phyloP scores from a whole-genome alignment of 2,329 filamentous ascomycete species.

The Coleophoma cylindrospora region DNA sequence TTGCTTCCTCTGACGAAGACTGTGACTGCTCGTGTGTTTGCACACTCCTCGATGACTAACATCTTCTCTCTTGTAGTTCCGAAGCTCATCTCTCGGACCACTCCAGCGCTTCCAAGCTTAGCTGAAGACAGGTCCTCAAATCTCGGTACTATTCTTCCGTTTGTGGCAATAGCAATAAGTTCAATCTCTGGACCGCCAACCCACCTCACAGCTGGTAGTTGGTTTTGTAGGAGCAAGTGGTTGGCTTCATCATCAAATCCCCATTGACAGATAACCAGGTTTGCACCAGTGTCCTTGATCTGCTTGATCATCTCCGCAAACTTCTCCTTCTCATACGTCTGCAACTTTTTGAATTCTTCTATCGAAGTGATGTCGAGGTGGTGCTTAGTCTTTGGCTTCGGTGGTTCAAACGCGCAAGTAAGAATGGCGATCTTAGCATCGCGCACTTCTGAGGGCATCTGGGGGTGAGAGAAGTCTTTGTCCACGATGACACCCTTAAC shows the following conservation, averaged over 20 bases:
- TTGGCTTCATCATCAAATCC: slow-evolving; percentile 99
- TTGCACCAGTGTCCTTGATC: slow-evolving; percentile 95
- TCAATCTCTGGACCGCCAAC: slow-evolving; percentile 98
- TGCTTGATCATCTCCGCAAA: slow-evolving; percentile 98
- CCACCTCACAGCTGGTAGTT: slow-evolving; percentile 94
- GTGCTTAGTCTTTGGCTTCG: slow-evolving; percentile 99
- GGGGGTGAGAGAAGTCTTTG: slow-evolving; percentile 99
- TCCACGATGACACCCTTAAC: slow-evolving; percentile 98
- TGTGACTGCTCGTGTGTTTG: slow-evolving; percentile 94
- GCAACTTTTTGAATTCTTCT: slow-evolving; percentile 97
- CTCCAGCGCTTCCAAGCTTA: slow-evolving; percentile 85
- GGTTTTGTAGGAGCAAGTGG: slow-evolving; percentile 92
- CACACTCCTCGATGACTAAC: slow-evolving; percentile 98
- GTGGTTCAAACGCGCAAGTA: slow-evolving; percentile 96
- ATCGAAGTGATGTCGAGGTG: slow-evolving; percentile 96
- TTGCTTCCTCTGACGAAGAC: slow-evolving; percentile 96
- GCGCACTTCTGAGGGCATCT: slow-evolving; percentile 93
- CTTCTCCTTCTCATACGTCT: slow-evolving; percentile 92
- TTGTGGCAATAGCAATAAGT: slow-evolving; percentile 96
- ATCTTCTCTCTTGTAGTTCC: slow-evolving; percentile 99
- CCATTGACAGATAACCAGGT: slow-evolving; percentile 98
- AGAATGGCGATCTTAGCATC: slow-evolving; percentile 97
- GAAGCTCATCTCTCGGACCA: slow-evolving; percentile 93
- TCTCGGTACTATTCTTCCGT: slow-evolving; percentile 92
- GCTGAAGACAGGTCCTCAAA: slow-evolving; percentile 91